Base-by-base conservation (phyloP, 1,284 basidiomycete genomes). In the Inonotus obliquus region DNA sequence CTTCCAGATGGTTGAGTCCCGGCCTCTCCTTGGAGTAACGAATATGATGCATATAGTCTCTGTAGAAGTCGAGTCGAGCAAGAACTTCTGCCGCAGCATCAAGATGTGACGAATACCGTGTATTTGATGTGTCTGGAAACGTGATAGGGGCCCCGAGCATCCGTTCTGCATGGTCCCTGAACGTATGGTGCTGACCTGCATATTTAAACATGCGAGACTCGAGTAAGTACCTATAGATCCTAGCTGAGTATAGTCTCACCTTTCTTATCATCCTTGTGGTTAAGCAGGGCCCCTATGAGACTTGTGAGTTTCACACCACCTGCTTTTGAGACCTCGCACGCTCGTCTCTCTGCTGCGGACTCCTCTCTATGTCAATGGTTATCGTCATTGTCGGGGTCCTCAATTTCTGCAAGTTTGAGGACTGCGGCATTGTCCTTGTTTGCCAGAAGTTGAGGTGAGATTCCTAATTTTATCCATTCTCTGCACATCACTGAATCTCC, bases 181-280 rank as follows among this genome's bases (percentile, higher is more conserved):
- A n/a, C n/a, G n/a, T n/a, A n/a, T n/a, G n/a, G n/a, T n/a, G n/a
- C n/a, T n/a, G n/a, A n/a, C n/a, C n/a, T n/a, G 86, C 87, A 89
- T 85, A 84, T 81, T 80, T 88, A 87, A 87, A 89, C 86, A 87
- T 88, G 87, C 87, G 84, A 87, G 85, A 89, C 85, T 87, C 80
- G 85, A 87, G 87, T 89, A 86, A 89, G 87, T 86, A 86, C 84
- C 87, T 89, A 86, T 89, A 85, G 81, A 89, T n/a, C n/a, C n/a
- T n/a, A n/a, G n/a, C n/a, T n/a, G n/a, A n/a, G n/a, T n/a, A n/a
- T n/a, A n/a, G n/a, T n/a, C n/a, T n/a, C n/a, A n/a, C n/a, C n/a
- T n/a, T n/a, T n/a, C n/a, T n/a, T n/a, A n/a, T n/a, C n/a, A n/a
- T 75, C 71, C 57, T 75, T 74, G 64, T 76, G 66, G 45, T 71